A percentile compares a stretch with the other conserved stretches of the same genome.
These are phyloP conservation scores for Crithidia mellificae DNA, from an alignment of 208 protist genomes.

Conservation along the genomic window DNA sequence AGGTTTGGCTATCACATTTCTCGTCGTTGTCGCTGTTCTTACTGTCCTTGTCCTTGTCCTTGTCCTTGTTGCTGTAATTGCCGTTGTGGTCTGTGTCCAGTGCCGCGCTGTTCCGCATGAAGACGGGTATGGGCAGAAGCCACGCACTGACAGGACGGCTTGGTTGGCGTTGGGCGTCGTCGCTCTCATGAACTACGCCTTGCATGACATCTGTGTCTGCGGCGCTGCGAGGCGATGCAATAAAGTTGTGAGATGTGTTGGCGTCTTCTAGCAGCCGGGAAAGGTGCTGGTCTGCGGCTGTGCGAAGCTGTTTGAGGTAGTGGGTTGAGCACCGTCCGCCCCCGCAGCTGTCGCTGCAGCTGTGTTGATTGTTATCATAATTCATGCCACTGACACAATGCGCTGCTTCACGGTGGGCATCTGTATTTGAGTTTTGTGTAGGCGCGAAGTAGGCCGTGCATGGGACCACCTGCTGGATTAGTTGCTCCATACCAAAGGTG, in stretches of 20 bases:
- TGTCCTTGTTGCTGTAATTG: not conserved
- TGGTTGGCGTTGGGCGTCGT: not conserved
- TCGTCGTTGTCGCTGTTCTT: too few species aligned
- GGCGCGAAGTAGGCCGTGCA: slow-evolving; percentile 34
- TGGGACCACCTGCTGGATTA: slow-evolving; percentile 71
- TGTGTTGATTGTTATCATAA: too few species aligned
- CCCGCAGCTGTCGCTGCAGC: not conserved
- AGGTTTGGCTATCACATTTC: too few species aligned
- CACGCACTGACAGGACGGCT: not conserved
- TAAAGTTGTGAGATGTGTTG: too few species aligned
- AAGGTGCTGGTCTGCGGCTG: slow-evolving; percentile 8
- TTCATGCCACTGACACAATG: too few species aligned
- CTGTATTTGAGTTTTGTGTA: too few species aligned
- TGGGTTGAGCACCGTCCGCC: not conserved
- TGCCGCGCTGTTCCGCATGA: slow-evolving; percentile 16
- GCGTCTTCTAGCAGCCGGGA: not conserved
- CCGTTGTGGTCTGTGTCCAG: not conserved
- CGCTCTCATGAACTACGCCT: too few species aligned
- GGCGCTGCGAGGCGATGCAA: too few species aligned
- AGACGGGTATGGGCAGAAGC: slow-evolving; percentile 13
- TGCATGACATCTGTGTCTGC: too few species aligned
- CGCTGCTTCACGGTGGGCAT: too few species aligned
- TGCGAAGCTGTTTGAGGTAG: not conserved
- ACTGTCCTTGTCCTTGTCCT: too few species aligned
- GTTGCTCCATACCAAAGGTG: slow-evolving; percentile 48